Evolutionary conservation across 2,329 filamentous ascomycete species (phyloP).

Genomic region (Botrytis sinoallii): DNA sequence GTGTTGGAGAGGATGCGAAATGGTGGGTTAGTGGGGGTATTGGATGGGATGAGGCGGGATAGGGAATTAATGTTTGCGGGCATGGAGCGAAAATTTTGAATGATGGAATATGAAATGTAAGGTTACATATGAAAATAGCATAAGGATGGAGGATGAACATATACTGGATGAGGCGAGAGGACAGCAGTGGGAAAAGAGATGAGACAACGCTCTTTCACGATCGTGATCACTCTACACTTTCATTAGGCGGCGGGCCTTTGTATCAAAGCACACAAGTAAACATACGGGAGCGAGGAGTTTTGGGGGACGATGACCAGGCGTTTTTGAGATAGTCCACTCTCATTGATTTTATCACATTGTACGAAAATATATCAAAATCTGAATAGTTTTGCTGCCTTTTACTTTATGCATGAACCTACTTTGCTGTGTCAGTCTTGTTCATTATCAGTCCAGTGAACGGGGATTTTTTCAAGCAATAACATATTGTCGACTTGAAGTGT

Average conservation of each 20-base stretch:
- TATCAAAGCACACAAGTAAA: conserved; percentile 24
- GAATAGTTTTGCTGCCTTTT: not conserved
- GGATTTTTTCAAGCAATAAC: not conserved
- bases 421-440: not conserved
- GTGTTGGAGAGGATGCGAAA: conserved; percentile 69
- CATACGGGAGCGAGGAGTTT: conserved; percentile 34
- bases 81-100: conserved; percentile 21
- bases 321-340: conserved; percentile 18
- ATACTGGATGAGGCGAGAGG: not conserved
- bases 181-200: not conserved
- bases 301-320: conserved; percentile 17
- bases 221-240: conserved; percentile 14
- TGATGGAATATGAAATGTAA: conserved; percentile 20
- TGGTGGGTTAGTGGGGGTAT: conserved; percentile 65
- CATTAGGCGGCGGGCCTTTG: conserved; percentile 23
- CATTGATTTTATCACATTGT: conserved; percentile 17
- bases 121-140: conserved; percentile 4
- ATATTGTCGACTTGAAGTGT: not conserved
- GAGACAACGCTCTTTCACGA: not conserved
- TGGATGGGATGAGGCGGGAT: conserved; percentile 67
- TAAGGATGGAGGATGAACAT: not conserved
- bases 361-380: conserved; percentile 9
- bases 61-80: conserved; percentile 37
- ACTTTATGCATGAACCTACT: not conserved
- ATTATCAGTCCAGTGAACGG: not conserved